These are phyloP conservation scores for Pseudogymnoascus sp. DNA, from an alignment of 2,329 filamentous ascomycete species.

Conservation along the genomic window DNA sequence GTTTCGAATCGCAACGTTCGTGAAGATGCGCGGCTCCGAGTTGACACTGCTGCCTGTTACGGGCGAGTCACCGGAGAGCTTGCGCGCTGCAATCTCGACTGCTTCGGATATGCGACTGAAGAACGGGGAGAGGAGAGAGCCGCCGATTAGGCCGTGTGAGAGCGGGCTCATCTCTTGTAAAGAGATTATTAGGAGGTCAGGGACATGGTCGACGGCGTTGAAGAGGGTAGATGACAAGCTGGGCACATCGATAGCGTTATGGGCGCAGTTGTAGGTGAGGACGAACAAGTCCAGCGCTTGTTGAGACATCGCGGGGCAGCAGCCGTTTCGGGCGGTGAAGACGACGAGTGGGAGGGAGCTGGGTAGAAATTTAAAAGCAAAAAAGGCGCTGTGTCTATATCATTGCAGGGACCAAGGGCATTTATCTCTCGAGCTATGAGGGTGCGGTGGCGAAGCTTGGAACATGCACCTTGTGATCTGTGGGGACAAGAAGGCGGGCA, in stretches of 20 bases:
- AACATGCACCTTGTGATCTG: conserved; percentile 2
- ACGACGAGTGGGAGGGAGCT: conserved; percentile 9
- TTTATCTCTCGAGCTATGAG: neutral
- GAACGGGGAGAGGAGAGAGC: conserved; percentile 69
- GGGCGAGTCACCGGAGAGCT: conserved; percentile 15
- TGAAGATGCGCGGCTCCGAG: conserved; percentile 44
- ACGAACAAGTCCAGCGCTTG: conserved; percentile 58
- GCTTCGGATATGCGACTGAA: conserved; percentile 63
- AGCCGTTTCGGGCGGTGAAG: neutral
- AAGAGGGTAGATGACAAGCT: conserved; percentile 66
- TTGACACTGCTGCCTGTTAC: conserved; percentile 18
- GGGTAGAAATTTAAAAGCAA: conserved; percentile 2
- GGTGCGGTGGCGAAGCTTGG: neutral
- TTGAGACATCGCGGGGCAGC: conserved; percentile 5
- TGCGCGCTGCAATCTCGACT: conserved; percentile 56
- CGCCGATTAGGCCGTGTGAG: conserved; percentile 75
- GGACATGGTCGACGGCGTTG: conserved; percentile 52
- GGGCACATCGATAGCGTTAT: conserved; percentile 57
- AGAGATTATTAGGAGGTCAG: conserved; percentile 55
- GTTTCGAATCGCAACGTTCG: conserved; percentile 61
- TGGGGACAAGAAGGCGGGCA: neutral
- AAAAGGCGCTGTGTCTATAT: neutral
- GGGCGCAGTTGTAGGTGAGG: conserved; percentile 84
- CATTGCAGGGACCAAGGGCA: neutral
- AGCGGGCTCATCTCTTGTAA: conserved; percentile 88